Percentiles rank a stretch among this genome's conserved stretches.
Evolutionary conservation across 2,329 filamentous ascomycete genomes (phyloP).

Genomic region (Ceratocystiopsis minuta): DNA sequence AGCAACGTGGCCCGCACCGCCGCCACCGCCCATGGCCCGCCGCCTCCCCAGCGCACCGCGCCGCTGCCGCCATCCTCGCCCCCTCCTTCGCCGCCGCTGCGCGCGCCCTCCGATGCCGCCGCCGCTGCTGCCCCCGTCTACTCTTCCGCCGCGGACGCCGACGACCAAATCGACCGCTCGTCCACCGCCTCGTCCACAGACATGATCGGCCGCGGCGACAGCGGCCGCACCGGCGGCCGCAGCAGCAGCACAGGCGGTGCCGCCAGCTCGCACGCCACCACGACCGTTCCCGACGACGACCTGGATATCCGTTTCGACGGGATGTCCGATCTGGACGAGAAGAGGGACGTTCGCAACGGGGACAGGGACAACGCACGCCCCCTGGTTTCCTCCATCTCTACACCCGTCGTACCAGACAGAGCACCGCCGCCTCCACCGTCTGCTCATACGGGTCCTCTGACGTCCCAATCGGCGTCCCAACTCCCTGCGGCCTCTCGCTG

Average conservation of each 20-base stretch:
- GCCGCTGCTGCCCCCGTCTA: too few species aligned
- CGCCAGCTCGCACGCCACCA: slow-evolving; percentile 8
- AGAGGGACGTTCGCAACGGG: background rate
- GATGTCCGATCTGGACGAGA: background rate
- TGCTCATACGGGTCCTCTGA: background rate
- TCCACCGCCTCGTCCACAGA: slow-evolving; percentile 8
- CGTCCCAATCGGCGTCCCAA: background rate
- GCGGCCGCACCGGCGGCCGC: slow-evolving; percentile 1
- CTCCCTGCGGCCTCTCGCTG: background rate
- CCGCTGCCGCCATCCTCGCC: too few species aligned
- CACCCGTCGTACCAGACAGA: background rate
- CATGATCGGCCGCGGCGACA: slow-evolving; percentile 4
- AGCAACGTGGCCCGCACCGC: slow-evolving; percentile 6
- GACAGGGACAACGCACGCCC: background rate
- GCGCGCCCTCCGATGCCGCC: background rate
- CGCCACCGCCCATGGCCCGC: slow-evolving; percentile 2
- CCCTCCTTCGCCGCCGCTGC: too few species aligned
- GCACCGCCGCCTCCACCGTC: slow-evolving; percentile 2
- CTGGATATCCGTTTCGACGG: slow-evolving; percentile 2
- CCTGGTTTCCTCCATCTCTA: background rate
- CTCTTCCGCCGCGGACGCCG: slow-evolving; percentile 2
- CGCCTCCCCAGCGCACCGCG: background rate
- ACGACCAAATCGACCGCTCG: background rate
- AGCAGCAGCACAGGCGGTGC: slow-evolving; percentile 6
- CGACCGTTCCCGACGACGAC: slow-evolving; percentile 4